Base-by-base conservation (phyloP, 495 filamentous ascomycete species). In the Rusavskia elegans region DNA sequence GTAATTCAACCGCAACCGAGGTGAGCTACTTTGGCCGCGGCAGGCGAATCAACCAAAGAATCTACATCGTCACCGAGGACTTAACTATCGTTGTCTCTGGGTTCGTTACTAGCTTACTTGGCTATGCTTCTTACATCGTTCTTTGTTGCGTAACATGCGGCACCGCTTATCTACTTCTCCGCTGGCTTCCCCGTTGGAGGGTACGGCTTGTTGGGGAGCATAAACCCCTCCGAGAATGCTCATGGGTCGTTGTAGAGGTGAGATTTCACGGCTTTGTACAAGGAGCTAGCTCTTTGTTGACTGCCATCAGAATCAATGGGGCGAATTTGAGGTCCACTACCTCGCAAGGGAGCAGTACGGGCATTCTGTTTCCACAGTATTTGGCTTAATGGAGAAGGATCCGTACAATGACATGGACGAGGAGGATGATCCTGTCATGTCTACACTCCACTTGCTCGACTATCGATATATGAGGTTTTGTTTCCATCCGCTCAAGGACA, bases 391-490 rank as follows among this genome's bases (percentile, higher is more conserved):
- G 29, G 79, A 80, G 63, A 71, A 75, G 54, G 68, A 69, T 42
- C 50, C 55, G 14, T 52, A 70, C 40, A 48, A 55, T 17, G 70
- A 76, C 38, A 78, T 82, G 53, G 86, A 93, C 53, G 89, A 97
- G 57, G 86, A 93, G 55, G 80, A 81, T 42, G 93, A 99, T 56
- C 87, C 88, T 3, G 73, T 87, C 29, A 67, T 97, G 49, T 66
- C 69, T 14, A 64, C 78, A 45, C 75, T 97, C 10, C 80, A 80
- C 11, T 80, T 78, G 45, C 66, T 99, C 36, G 85, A 95, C 57
- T 97, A 97, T 61, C 83, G 90, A 57, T 95, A 97, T 62, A 82
- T 97, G 41, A 80, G 87, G 45, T 92, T 99, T 54, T 92, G 82
- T 62, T 97, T 83, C 58, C 86, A 99, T 61, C 86, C 89, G 9